Evolutionary conservation across 73 alveolate species (phyloP).

Genomic region (Diophrys appendiculata): DNA sequence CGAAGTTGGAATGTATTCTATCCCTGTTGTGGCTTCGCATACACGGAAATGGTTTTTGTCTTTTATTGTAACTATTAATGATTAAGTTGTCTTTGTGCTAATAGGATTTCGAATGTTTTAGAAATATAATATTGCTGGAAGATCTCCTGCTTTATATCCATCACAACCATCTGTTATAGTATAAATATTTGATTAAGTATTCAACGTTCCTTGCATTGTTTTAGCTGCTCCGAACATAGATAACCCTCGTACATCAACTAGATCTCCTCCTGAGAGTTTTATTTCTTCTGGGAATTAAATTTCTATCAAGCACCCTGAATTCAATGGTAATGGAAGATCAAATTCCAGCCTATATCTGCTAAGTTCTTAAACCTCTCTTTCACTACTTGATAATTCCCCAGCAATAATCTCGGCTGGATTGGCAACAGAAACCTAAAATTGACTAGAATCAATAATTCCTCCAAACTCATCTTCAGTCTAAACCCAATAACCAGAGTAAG

Average conservation of each 20-base stretch:
- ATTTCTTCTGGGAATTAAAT: background rate
- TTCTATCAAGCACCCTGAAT: background rate
- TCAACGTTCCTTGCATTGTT: background rate
- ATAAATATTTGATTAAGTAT: background rate
- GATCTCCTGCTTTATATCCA: background rate
- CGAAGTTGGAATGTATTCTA: background rate
- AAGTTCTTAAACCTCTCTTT: background rate
- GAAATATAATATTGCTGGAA: slow-evolving; percentile 8
- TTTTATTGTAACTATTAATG: background rate
- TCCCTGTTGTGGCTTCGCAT: background rate
- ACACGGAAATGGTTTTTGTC: background rate
- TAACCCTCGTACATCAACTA: slow-evolving; percentile 4
- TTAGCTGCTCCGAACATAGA: background rate
- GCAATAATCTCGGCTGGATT: background rate
- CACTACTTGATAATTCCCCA: background rate
- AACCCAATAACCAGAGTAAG: background rate
- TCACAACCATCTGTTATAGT: slow-evolving; percentile 5
- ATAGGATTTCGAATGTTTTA: background rate
- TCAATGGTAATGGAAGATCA: background rate
- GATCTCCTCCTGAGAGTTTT: background rate
- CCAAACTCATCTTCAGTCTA: slow-evolving; percentile 5
- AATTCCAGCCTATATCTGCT: background rate
- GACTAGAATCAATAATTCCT: background rate
- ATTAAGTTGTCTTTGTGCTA: background rate
- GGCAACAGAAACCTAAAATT: background rate